Conservation (phyloP, 805 yeast species). For the Kuraishia hungarica region DNA sequence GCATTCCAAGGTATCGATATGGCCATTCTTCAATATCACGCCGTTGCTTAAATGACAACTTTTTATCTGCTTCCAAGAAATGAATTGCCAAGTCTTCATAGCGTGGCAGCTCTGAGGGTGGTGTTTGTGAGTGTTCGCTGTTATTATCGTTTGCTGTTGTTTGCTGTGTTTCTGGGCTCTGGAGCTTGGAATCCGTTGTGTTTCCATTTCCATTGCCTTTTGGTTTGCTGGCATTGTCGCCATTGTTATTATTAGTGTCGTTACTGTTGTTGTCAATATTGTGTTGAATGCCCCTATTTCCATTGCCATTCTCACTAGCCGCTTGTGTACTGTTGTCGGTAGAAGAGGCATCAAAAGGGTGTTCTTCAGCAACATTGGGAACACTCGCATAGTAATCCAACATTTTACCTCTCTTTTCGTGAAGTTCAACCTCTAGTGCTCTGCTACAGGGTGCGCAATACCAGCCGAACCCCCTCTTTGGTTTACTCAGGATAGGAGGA, state of each 20-base stretch:
- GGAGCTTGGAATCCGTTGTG: neutral
- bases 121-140: constrained; percentile 1
- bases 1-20: constrained; percentile 70
- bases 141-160: neutral
- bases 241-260: constrained; percentile 12
- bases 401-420: constrained; percentile 26
- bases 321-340: too few relatives aligned
- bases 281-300: too few relatives aligned
- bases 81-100: constrained; percentile 51
- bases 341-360: too few relatives aligned
- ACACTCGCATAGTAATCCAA: constrained; percentile 14
- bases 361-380: constrained; percentile 19
- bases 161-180: constrained; percentile 4
- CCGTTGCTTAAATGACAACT: constrained; percentile 33
- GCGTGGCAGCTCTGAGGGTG: constrained; percentile 25
- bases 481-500: constrained; percentile 75
- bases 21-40: constrained; percentile 70
- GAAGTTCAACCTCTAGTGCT: constrained; percentile 36
- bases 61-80: constrained; percentile 39
- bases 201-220: neutral
- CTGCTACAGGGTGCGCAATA: constrained; percentile 75
- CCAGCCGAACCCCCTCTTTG: constrained; percentile 87
- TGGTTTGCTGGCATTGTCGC: constrained; percentile 16
- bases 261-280: too few relatives aligned
- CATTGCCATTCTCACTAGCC: too few relatives aligned